phyloP scores from a whole-genome alignment of 371 early-diverging fungal species.

The Gilbertella persicaria region DNA sequence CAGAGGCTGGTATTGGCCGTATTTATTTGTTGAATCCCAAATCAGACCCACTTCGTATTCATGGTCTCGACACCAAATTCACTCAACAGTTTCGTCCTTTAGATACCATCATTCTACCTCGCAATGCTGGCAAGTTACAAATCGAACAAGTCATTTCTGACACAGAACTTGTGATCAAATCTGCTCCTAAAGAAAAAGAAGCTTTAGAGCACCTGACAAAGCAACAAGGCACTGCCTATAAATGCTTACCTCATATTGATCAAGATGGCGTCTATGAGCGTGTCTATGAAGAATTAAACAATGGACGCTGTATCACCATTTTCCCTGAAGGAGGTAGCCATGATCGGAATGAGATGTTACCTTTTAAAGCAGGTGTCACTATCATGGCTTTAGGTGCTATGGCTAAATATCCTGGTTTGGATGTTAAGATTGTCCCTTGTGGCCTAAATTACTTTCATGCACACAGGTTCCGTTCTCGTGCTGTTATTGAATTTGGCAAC shows the following conservation, averaged over 20 bases:
- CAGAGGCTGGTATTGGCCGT: conserved; percentile 68
- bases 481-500: conserved; percentile 95
- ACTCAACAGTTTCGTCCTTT: conserved; percentile 63
- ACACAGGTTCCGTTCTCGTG: conserved; percentile 93
- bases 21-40: conserved; percentile 66
- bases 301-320: conserved; percentile 90
- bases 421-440: conserved; percentile 93
- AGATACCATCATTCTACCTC: conserved; percentile 61
- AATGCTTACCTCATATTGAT: conserved; percentile 86
- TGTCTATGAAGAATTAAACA: conserved; percentile 79
- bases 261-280: conserved; percentile 82
- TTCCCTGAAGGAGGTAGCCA: conserved; percentile 99
- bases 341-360: conserved; percentile 90
- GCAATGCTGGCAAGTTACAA: conserved; percentile 55
- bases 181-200: conserved; percentile 67
- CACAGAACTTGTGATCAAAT: conserved; percentile 66
- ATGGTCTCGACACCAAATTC: conserved; percentile 74
- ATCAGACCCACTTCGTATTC: conserved; percentile 64
- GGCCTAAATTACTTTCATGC: conserved; percentile 96
- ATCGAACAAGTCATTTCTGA: conserved; percentile 78
- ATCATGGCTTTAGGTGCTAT: conserved; percentile 96
- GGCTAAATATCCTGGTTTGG: conserved; percentile 81
- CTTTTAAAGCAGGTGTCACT: conserved; percentile 70
- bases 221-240: conserved; percentile 69
- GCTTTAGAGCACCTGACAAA: conserved; percentile 63